Conservation (phyloP, 2,329 filamentous ascomycete genomes). For the Sporothrix pallida region DNA sequence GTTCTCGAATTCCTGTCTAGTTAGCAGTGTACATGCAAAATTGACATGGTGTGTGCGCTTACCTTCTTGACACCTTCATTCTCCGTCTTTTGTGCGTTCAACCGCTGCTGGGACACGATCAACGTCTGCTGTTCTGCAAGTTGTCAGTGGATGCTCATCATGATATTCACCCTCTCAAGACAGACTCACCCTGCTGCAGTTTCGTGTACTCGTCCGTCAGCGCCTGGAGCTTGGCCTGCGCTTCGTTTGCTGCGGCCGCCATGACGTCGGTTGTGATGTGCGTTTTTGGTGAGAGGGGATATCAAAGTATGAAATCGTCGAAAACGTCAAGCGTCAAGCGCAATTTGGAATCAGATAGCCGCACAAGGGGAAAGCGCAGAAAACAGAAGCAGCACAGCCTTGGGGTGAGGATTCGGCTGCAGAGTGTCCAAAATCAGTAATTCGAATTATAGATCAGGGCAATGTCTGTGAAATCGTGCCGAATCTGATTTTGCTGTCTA, state of each 20-base stretch:
- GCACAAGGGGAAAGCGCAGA: background rate
- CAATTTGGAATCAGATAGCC: slow-evolving; percentile 22
- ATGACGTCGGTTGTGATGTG: slow-evolving; percentile 6
- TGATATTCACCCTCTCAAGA: background rate
- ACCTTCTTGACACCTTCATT: slow-evolving; percentile 87
- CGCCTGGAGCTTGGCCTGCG: slow-evolving; percentile 77
- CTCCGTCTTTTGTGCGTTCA: slow-evolving; percentile 93
- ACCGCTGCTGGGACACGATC: slow-evolving; percentile 82
- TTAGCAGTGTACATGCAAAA: background rate
- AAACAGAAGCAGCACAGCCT: slow-evolving; percentile 7
- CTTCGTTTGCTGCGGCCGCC: slow-evolving; percentile 56
- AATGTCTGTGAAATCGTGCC: background rate
- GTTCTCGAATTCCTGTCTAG: slow-evolving; percentile 75
- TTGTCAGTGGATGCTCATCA: background rate
- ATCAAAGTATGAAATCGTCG: background rate
- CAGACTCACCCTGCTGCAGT: slow-evolving; percentile 74
- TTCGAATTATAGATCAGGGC: slow-evolving; percentile 5
- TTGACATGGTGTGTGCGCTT: slow-evolving; percentile 32
- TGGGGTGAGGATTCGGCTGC: background rate
- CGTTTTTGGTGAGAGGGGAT: no score
- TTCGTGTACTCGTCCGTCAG: slow-evolving; percentile 88
- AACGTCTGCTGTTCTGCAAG: slow-evolving; percentile 76
- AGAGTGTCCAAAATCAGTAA: background rate
- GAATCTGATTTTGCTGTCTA: background rate
- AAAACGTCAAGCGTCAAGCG: background rate